These are phyloP conservation scores for Kwoniella dejecticola DNA, from an alignment of 768 basidiomycete genomes.

Conservation along the genomic window DNA sequence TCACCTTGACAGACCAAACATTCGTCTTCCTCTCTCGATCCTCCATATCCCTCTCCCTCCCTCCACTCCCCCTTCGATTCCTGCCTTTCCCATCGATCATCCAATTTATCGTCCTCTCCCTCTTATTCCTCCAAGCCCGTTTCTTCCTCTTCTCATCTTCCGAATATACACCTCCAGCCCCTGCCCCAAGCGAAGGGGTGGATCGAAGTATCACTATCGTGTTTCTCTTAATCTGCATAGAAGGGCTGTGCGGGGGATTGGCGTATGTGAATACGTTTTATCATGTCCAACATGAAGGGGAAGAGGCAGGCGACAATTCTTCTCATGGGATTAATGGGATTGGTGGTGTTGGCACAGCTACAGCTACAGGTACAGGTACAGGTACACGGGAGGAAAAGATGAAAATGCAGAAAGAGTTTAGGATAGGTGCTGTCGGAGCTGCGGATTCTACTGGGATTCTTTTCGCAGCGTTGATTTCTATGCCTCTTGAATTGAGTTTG, in stretches of 20 bases:
- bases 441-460: conserved; percentile 52
- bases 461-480: conserved; percentile 51
- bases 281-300: conserved; percentile 56
- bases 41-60: conserved; percentile 79
- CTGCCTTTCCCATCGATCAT: conserved; percentile 75
- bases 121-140: conserved; percentile 47
- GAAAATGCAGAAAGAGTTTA: conserved; percentile 57
- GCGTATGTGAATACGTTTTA: conserved; percentile 63
- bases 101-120: conserved; percentile 67
- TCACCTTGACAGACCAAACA: conserved; percentile 61
- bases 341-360: too few relatives aligned
- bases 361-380: too few relatives aligned
- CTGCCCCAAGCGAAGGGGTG: conserved; percentile 51
- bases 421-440: conserved; percentile 49
- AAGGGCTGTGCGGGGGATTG: conserved; percentile 89
- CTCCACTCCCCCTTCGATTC: conserved; percentile 69
- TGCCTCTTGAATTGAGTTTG: conserved; percentile 50
- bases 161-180: conserved; percentile 63
- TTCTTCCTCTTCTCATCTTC: conserved; percentile 61
- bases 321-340: too few relatives aligned
- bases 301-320: conserved; percentile 46
- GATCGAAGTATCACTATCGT: conserved; percentile 65
- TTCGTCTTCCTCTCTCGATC: conserved; percentile 93
- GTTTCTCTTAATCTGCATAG: conserved; percentile 76
- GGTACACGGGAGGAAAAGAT: too few relatives aligned